A percentile compares a stretch with the other conserved stretches of the same genome.
Conservation (phyloP, 2,329 filamentous ascomycete species). For the Trichoderma guizhouense region DNA sequence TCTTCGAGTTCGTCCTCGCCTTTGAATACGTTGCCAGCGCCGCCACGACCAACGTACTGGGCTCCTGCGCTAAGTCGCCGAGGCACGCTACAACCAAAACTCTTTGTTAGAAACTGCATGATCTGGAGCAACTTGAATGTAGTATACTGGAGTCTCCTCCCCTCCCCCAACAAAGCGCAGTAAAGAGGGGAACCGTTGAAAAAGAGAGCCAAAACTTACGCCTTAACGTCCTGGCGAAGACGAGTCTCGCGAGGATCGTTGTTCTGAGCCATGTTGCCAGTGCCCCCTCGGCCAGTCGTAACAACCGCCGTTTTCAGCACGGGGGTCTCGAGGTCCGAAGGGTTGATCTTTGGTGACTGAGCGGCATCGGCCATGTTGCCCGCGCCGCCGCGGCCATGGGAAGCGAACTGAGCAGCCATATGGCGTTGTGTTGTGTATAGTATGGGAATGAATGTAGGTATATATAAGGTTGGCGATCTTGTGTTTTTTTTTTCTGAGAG, state of each 20-base stretch:
- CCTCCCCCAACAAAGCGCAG: neutral
- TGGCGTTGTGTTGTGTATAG: neutral
- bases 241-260: conserved; percentile 72
- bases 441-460: neutral
- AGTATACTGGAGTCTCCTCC: no score
- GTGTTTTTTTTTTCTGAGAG: neutral
- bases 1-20: conserved; percentile 39
- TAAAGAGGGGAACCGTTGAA: neutral
- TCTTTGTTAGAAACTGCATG: conserved; percentile 13
- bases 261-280: conserved; percentile 79
- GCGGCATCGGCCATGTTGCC: conserved; percentile 64
- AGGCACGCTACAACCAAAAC: conserved; percentile 40
- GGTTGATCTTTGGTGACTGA: conserved; percentile 49
- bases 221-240: conserved; percentile 76
- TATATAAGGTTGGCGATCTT: neutral
- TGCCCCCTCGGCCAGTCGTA: conserved; percentile 85
- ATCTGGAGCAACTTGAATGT: no score
- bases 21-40: conserved; percentile 67
- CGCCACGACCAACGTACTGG: conserved; percentile 69
- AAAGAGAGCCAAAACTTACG: conserved; percentile 45
- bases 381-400: conserved; percentile 75
- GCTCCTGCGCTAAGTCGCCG: conserved; percentile 56
- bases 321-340: conserved; percentile 73
- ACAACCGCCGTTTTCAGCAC: conserved; percentile 79
- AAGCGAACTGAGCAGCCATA: conserved; percentile 45